Conservation (phyloP, 2,329 filamentous ascomycete species). For the Akanthomyces lecanii region DNA sequence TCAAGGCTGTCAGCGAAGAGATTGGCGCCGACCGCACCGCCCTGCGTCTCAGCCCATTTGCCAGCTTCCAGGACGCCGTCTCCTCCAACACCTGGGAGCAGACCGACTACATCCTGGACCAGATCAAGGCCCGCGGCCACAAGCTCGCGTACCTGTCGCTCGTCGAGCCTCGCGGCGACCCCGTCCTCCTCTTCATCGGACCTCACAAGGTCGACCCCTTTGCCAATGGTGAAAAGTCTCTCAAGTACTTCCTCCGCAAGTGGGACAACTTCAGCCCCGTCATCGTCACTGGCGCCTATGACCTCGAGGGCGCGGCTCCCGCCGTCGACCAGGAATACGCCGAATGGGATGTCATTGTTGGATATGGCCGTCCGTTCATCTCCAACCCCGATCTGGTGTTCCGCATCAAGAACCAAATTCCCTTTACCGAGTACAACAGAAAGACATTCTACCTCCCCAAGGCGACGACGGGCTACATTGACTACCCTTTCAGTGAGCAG, state of each 20-base stretch:
- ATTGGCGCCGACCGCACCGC: conserved; percentile 45
- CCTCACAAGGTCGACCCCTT: conserved; percentile 20
- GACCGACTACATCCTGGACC: conserved; percentile 25
- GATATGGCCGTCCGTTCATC: conserved; percentile 27
- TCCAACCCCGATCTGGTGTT: conserved; percentile 29
- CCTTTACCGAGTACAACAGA: conserved; percentile 25
- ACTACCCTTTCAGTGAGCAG: conserved; percentile 11
- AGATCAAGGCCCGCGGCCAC: conserved; percentile 27
- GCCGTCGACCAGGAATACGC: conserved; percentile 25
- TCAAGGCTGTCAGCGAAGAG: conserved; percentile 33
- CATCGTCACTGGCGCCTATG: conserved; percentile 27
- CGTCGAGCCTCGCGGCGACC: conserved; percentile 27
- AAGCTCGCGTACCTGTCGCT: conserved; percentile 28
- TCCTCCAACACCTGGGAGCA: conserved; percentile 22
- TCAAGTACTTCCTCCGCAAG: conserved; percentile 29
- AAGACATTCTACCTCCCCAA: conserved; percentile 24
- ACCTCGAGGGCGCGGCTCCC: conserved; percentile 18
- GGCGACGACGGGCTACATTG: conserved; percentile 2
- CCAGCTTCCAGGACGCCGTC: conserved; percentile 24
- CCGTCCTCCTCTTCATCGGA: conserved; percentile 16
- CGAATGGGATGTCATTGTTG: conserved; percentile 29
- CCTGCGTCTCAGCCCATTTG: conserved; percentile 42
- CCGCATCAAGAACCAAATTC: conserved; percentile 23
- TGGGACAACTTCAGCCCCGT: conserved; percentile 29
- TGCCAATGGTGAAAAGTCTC: conserved; percentile 29